phyloP scores from a whole-genome alignment of 73 alveolate species.

The Blepharisma japonicum region DNA sequence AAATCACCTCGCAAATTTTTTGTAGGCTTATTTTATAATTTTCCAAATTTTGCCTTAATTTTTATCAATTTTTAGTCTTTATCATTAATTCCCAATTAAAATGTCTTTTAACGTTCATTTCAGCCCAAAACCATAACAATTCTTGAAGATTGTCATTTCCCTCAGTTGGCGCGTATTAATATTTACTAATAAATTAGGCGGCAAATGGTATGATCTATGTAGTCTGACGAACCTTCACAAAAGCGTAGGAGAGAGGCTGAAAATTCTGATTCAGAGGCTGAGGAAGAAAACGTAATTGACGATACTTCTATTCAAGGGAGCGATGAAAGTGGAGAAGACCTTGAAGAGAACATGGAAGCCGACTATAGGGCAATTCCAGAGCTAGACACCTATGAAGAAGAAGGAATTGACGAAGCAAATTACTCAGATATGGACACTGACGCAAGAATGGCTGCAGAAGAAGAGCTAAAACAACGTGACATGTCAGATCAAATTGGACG shows the following conservation, averaged over 20 bases:
- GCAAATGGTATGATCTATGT: conserved; percentile 17
- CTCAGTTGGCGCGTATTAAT: too few species aligned
- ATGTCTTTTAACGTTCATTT: too few species aligned
- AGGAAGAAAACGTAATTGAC: conserved; percentile 33
- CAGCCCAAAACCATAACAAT: too few species aligned
- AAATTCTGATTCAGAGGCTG: conserved; percentile 34
- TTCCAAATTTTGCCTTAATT: too few species aligned
- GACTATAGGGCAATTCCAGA: conserved; percentile 88
- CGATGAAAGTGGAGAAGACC: conserved; percentile 55
- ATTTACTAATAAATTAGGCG: not conserved
- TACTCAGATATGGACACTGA: conserved; percentile 76
- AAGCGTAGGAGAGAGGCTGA: not conserved
- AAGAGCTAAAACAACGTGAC: conserved; percentile 71
- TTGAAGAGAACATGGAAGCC: conserved; percentile 61
- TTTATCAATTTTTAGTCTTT: too few species aligned
- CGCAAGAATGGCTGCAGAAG: conserved; percentile 84
- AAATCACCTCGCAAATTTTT: too few species aligned
- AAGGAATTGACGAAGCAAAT: conserved; percentile 82
- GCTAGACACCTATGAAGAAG: conserved; percentile 86
- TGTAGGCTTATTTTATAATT: too few species aligned
- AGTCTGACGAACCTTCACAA: conserved; percentile 8
- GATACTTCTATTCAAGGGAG: conserved; percentile 31
- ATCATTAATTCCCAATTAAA: too few species aligned
- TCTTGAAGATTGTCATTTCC: too few species aligned
- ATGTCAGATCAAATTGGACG: conserved; percentile 46